Percentiles rank a stretch among this genome's conserved stretches.
Conservation (phyloP, 2,329 filamentous ascomycete genomes). For the Akanthomyces dipterigenus region DNA sequence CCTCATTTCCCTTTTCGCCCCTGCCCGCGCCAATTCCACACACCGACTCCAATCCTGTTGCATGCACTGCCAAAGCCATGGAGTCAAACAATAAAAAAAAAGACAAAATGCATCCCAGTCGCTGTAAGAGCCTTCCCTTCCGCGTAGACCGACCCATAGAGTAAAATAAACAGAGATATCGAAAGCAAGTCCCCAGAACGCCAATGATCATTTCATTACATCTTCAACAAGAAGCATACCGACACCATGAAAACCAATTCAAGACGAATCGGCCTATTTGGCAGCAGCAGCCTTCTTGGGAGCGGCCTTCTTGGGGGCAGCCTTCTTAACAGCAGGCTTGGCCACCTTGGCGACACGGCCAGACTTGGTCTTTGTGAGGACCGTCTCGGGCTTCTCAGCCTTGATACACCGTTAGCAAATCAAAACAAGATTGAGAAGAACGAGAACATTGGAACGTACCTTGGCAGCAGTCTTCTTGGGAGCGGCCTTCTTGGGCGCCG, state of each 20-base stretch:
- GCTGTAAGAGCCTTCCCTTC: background rate
- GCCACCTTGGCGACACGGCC: constrained; percentile 71
- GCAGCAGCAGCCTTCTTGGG: constrained; percentile 38
- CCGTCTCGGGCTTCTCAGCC: constrained; percentile 57
- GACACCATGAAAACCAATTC: background rate
- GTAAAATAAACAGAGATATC: constrained; percentile 6
- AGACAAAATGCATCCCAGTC: constrained; percentile 1
- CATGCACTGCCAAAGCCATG: background rate
- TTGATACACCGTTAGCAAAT: constrained; percentile 12
- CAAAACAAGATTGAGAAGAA: background rate
- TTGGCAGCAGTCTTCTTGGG: constrained; percentile 31
- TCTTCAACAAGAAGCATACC: constrained; percentile 6
- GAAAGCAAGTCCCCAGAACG: constrained; percentile 15
- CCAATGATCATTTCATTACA: constrained; percentile 22
- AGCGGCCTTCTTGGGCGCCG: constrained; percentile 37
- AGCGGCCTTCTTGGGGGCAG: constrained; percentile 36
- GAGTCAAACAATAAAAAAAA: background rate
- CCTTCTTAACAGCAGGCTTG: constrained; percentile 42
- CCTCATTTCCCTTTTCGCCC: constrained; percentile 1
- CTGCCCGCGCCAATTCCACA: constrained; percentile 1
- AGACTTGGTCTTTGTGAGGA: constrained; percentile 76
- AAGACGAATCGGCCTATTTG: constrained; percentile 25
- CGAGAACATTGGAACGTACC: background rate
- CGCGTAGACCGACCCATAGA: constrained; percentile 1
- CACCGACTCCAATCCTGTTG: background rate